Evolutionary conservation across 768 basidiomycete species (phyloP).

Genomic region (Russula sp.): DNA sequence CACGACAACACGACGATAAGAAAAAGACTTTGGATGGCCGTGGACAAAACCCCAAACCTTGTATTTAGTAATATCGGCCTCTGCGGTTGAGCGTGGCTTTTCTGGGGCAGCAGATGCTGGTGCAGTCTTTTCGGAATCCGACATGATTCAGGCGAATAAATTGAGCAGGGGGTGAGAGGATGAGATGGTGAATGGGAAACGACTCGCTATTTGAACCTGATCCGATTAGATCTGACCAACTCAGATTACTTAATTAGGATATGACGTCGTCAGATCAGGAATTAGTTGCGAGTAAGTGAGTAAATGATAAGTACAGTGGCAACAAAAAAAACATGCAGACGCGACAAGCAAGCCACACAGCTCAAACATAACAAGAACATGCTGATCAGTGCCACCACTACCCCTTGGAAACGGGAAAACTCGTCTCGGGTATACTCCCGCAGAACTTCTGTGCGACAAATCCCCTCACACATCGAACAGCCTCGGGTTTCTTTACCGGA

Average conservation of each 20-base stretch:
- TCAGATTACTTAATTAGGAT: slow-evolving; percentile 1
- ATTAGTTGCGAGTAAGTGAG: not conserved
- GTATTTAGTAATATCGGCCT: slow-evolving; percentile 80
- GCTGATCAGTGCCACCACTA: too few relatives aligned
- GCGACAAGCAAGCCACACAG: not conserved
- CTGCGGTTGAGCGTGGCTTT: slow-evolving; percentile 48
- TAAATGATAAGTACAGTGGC: not conserved
- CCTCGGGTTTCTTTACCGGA: not conserved
- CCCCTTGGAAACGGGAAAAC: not conserved
- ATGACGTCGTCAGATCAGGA: not conserved
- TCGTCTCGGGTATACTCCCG: not conserved
- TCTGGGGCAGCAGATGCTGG: slow-evolving; percentile 26
- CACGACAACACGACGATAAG: not conserved
- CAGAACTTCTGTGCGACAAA: slow-evolving; percentile 21
- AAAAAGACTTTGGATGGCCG: not conserved
- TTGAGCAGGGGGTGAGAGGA: not conserved
- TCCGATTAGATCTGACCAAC: slow-evolving; percentile 3
- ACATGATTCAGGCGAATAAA: slow-evolving; percentile 35
- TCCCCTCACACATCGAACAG: slow-evolving; percentile 18
- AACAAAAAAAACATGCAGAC: not conserved
- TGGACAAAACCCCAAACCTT: slow-evolving; percentile 43
- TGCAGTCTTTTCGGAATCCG: slow-evolving; percentile 47
- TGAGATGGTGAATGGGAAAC: not conserved
- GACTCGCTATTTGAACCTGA: not conserved
- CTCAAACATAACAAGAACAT: not conserved